Evolutionary conservation across 2,329 filamentous ascomycete species (phyloP), one percentile per base, ranked within the genome.

Genomic region (Fusarium longipes): DNA sequence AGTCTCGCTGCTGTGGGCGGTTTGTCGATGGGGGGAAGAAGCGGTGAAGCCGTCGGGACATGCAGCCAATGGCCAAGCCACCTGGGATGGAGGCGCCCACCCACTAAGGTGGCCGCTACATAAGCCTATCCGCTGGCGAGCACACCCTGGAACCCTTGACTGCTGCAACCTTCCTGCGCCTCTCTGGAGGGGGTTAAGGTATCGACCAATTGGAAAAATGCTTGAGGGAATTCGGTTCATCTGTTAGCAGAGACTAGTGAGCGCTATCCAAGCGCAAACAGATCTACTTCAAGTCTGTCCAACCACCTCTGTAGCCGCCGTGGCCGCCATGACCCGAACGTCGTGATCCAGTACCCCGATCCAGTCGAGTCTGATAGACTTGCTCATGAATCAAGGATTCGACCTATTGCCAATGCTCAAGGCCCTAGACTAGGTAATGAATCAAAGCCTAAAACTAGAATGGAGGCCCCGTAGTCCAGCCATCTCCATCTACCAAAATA

Each of bases 31-130:
- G 73, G 62, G 30, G 67, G 70, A 78, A 78, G 77, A 78, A 77
- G 77, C 77, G 77, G 77, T 78, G 77, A 78, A 77, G 74, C 67
- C 70, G 72, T 74, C 73, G 73, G 72, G 67, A 74, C 50, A 59
- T 63, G 71, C 72, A 75, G 75, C 77, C 77, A 79, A 79, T 79
- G 60, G 72, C 66, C 73, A 75, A 68, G 71, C 68, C 73, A 71
- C 72, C 73, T 72, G 63, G 66, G 58, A 50, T 58, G 69, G 57
- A 57, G 50, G 62, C 60, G 50, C 69, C 69, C 66, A 69, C 66
- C 54, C 70, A 63, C 67, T 62, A 57, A 43, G 65, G 54, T 56
- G 68, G 58, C 71, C 70, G 67, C 71, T 72, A 71, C 53, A 54
- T 57, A 59, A 64, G 64, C 57, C 44, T 68, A 67, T 72, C 70